Evolutionary conservation across 2,329 filamentous ascomycete genomes (phyloP), one percentile per base, ranked within the genome.

Genomic region (Aspergillus pseudonomiae): DNA sequence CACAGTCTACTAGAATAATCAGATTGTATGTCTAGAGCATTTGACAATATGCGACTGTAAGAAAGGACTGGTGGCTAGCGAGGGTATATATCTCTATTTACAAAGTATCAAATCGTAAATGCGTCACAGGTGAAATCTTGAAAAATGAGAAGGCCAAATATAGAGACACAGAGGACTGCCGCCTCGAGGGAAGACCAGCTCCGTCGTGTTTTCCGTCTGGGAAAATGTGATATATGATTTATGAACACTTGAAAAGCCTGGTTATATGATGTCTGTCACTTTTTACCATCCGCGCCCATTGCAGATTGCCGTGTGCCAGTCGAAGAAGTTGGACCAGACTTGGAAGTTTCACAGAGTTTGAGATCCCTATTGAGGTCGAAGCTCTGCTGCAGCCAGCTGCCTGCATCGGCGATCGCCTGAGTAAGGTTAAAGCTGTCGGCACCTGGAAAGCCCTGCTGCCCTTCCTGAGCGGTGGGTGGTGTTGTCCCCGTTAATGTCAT

Each of bases 331-430:
- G 65, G 61, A 7, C 19, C 53, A 28, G 60, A 43, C n/a, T 57
- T 65, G 4, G 59, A 54, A 41, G 64, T 68, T 36, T 62, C 68
- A 50, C 64, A 62, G 7, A 67, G 62, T 46, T 65, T 65, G 48
- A 73, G 63, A 7, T 81, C 77, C 57, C 73, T 75, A 60, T 79
- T 74, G 24, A 79, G 71, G 63, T 81, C 78, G 67, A 79, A 81
- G 62, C 77, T 80, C 57, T 80, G 73, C 43, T 75, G 77, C n/a
- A 82, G 68, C 73, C 79, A 82, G 64, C 78, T 81, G 6, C 80
- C 80, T 11, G 79, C 73, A 61, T 82, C 80, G 6, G 76, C 77
- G n/a, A 82, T 80, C 1, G 79, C 79, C 67, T 79, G 76, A 50
- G 74, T 78, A 6, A 81, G 73, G 61, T 81, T 76, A 57, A 82